Conservation (phyloP, 2,329 filamentous ascomycete genomes). For the Apiospora marii region DNA sequence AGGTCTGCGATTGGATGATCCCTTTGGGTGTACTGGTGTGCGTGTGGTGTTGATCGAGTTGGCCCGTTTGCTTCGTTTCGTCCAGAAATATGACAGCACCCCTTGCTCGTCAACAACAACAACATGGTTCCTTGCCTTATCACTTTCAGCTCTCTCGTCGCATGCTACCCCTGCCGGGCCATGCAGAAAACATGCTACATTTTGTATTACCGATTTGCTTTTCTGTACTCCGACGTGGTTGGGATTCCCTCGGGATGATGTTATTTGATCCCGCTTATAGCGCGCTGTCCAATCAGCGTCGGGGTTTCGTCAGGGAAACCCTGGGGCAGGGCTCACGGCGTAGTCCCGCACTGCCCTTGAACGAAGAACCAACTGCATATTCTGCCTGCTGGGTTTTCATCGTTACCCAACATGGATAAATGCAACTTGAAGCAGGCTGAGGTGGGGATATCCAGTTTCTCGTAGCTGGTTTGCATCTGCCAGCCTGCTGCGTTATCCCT, state of each 20-base stretch:
- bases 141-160: slow-evolving; percentile 12
- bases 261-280: background rate
- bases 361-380: slow-evolving; percentile 12
- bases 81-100: background rate
- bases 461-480: background rate
- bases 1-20: background rate
- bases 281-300: background rate
- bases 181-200: background rate
- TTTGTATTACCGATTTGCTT: background rate
- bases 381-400: background rate
- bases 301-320: background rate
- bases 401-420: background rate
- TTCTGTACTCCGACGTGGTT: background rate
- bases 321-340: background rate
- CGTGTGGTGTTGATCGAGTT: background rate
- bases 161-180: background rate
- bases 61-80: background rate
- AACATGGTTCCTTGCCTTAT: background rate
- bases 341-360: background rate
- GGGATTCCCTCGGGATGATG: background rate
- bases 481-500: background rate
- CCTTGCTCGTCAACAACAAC: background rate
- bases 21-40: background rate
- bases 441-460: background rate
- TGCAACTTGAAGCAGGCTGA: background rate